Conservation (phyloP, 1,139 yeast species). For the Yamadazyma aaseri region DNA sequence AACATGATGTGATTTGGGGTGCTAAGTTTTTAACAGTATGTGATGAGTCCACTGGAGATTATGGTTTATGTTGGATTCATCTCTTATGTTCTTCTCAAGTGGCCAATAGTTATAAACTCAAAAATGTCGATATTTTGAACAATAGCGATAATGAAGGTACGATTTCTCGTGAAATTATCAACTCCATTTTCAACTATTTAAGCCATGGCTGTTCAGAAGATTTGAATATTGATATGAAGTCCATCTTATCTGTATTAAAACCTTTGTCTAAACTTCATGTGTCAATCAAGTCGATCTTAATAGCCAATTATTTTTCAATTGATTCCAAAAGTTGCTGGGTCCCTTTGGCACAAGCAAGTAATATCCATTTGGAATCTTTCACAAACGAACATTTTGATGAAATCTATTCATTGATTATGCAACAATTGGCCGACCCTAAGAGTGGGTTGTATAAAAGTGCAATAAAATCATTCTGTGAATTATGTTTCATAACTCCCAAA, state of each 20-base stretch:
- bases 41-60: conserved; percentile 11
- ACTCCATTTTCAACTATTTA: conserved; percentile 8
- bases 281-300: conserved; percentile 45
- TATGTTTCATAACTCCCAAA: conserved; percentile 69
- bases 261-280: conserved; percentile 31
- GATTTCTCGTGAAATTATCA: conserved; percentile 7
- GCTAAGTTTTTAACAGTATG: conserved; percentile 37
- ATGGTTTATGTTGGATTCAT: conserved; percentile 43
- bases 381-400: conserved; percentile 38
- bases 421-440: conserved; percentile 6
- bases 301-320: conserved; percentile 51
- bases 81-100: conserved; percentile 39
- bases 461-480: conserved; percentile 57
- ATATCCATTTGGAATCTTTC: conserved; percentile 63
- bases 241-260: conserved; percentile 43
- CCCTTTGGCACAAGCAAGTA: conserved; percentile 58
- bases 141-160: background rate
- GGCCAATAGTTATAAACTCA: conserved; percentile 29
- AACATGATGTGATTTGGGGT: conserved; percentile 53
- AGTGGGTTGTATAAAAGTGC: conserved; percentile 42
- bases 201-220: conserved; percentile 6
- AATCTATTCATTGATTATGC: conserved; percentile 27
- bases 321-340: conserved; percentile 71
- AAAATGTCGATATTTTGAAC: conserved; percentile 27
- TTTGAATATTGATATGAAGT: conserved; percentile 18